A percentile compares a stretch with the other conserved stretches of the same genome.
These are phyloP conservation scores for Maudiozyma serrabonitensis DNA, from an alignment of 805 yeast species.

Conservation along the genomic window DNA sequence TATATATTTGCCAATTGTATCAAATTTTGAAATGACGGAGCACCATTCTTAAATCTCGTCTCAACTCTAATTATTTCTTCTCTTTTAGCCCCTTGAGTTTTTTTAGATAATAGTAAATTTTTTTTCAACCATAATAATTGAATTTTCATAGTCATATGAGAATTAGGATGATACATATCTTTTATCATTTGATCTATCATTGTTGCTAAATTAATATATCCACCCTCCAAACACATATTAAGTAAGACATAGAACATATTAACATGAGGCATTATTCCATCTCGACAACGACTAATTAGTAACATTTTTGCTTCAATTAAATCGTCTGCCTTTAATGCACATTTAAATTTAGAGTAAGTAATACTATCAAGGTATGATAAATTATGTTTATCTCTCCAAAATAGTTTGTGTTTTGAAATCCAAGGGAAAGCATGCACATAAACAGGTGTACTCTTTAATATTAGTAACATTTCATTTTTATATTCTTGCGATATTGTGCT, in stretches of 20 bases:
- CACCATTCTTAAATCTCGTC: slow-evolving; percentile 4
- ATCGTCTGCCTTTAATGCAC: slow-evolving; percentile 2
- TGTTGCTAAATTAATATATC: slow-evolving; percentile 11
- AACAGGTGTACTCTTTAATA: slow-evolving; percentile 6
- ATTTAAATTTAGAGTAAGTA: slow-evolving; percentile 9
- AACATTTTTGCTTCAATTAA: slow-evolving; percentile 9
- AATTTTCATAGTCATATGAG: slow-evolving; percentile 14
- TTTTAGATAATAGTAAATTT: neutral
- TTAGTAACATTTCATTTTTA: slow-evolving; percentile 15
- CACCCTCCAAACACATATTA: slow-evolving; percentile 10
- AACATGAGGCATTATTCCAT: slow-evolving; percentile 17
- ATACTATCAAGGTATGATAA: slow-evolving; percentile 2
- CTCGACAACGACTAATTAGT: slow-evolving; percentile 13
- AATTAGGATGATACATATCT: slow-evolving; percentile 6
- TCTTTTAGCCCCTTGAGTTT: neutral
- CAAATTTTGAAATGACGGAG: slow-evolving; percentile 16
- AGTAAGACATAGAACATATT: slow-evolving; percentile 15
- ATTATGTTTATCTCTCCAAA: neutral
- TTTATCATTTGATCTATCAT: slow-evolving; percentile 12
- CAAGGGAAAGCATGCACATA: neutral
- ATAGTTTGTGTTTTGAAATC: neutral
- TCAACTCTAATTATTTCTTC: slow-evolving; percentile 12
- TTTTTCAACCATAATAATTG: slow-evolving; percentile 19
- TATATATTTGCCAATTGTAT: slow-evolving; percentile 16
- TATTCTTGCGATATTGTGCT: slow-evolving; percentile 16